Evolutionary conservation across 768 basidiomycete species (phyloP).

Genomic region (Termitomyces sp.): DNA sequence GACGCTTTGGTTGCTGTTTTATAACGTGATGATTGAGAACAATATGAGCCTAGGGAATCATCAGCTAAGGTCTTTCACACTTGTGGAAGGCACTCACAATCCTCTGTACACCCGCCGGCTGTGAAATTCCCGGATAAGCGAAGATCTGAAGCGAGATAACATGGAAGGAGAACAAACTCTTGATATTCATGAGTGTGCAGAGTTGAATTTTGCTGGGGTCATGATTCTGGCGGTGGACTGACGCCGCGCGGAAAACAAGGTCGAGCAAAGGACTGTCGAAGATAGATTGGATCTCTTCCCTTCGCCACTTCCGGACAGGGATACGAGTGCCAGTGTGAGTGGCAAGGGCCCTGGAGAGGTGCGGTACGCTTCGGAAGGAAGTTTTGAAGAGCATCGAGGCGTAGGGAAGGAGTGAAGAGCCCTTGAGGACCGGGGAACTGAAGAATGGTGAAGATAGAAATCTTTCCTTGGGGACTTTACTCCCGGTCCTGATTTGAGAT

Average conservation of each 20-base stretch:
- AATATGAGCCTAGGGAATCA: conserved; percentile 74
- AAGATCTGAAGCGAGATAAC: conserved; percentile 18
- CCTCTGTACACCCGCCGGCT: conserved; percentile 96
- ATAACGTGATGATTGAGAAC: conserved; percentile 95
- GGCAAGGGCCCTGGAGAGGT: conserved; percentile 49
- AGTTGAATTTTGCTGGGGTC: conserved; percentile 90
- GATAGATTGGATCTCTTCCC: conserved; percentile 76
- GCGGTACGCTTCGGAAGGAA: conserved; percentile 20
- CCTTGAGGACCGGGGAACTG: background rate
- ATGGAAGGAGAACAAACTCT: conserved; percentile 59
- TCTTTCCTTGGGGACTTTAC: background rate
- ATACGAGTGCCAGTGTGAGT: conserved; percentile 45
- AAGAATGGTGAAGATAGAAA: background rate
- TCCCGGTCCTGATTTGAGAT: background rate
- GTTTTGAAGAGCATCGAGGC: conserved; percentile 35
- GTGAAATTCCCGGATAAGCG: conserved; percentile 8
- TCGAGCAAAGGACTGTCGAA: conserved; percentile 86
- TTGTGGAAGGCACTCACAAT: conserved; percentile 54
- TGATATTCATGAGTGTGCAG: conserved; percentile 98
- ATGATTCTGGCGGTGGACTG: conserved; percentile 81
- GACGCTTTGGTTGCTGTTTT: conserved; percentile 86
- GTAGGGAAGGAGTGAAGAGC: background rate
- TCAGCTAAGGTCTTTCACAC: conserved; percentile 4
- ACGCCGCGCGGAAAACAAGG: conserved; percentile 81
- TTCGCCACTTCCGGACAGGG: conserved; percentile 63